Evolutionary conservation across 257 asterid species (phyloP), one percentile per base, ranked within the genome.

Genomic region (Jasminum sambac): DNA sequence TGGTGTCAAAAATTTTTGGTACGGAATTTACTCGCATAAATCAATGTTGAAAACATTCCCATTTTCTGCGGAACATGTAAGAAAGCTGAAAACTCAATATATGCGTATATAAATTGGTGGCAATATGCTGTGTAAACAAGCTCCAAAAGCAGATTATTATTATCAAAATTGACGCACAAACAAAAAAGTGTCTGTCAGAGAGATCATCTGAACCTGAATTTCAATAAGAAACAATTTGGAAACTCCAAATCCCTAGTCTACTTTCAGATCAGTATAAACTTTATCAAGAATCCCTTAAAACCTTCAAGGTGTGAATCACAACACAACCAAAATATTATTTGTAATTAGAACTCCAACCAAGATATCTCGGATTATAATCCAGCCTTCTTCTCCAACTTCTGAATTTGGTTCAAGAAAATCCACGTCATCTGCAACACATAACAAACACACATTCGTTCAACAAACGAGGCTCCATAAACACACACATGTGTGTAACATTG

Each of bases 331-430:
- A 64, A 39, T 39, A 74, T 83, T 80, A 75, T 85, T 75, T 9
- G n/a, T 55, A 23, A 55, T 16, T 23, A 19, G 0, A 21, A 30
- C 62, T 55, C 62, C 62, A 11, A 26, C 21, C 14, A 65, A 52
- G 21, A 46, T 17, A 60, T 43, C 46, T 23, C 64, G 70, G 70
- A 72, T 82, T 77, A 94, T 74, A 94, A 69, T 25, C 99, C 99
- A 4, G 79, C 8, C 7, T 80, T 24, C 75, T 82, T 83, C 88
- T 95, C 78, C 8, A 78, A 25, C 69, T 91, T 95, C 84, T 87
- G 87, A 79, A 95, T 87, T 79, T 91, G 98, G 87, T 87, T 88
- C 66, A 95, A 86, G 92, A 83, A 91, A 70, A 95, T 95, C 97
- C 98, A 91, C 41, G 99, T 95, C 96, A 91, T 86, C 98, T 91